Evolutionary conservation across 2,329 filamentous ascomycete genomes (phyloP), one percentile per base, ranked within the genome.

Genomic region (Eutypella sp.): DNA sequence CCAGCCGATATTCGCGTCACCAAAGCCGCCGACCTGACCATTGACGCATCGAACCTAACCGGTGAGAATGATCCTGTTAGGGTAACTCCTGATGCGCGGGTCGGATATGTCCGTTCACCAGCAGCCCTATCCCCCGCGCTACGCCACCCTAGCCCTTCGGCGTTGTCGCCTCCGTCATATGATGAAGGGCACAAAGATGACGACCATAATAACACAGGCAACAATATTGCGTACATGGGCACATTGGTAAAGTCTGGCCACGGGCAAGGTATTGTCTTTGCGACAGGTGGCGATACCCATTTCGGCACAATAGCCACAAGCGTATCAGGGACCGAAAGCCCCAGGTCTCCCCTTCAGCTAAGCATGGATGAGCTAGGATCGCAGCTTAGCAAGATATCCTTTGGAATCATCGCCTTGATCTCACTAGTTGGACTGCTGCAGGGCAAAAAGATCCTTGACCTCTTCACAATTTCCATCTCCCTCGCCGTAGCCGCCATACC

Each of bases 301-400:
- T 97, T 99, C 67, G 93, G 93, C 36, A 92, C 89, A 41, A 99
- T 99, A 57, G 95, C 92, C 18, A 87, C 91, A 15, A 96, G 91
- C 44, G 79, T 99, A 22, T 90, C 92, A 41, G 89, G 93, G 50
- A 99, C 96, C 23, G 93, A 97, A 66, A 96, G 90, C 59, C 93
- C 93, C 0, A 80, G 93, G 37, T 99, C 93, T 3, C 93, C 93
- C 8, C 74, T 99, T 24, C 93, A 99, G 64, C 70, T 96, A 8
- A 95, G 90, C 16, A 99, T 99, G 95, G 93, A 99, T 65, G 83
- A 89, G n/a, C 80, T 99, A 2, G 93, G 93, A 24, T 91, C 95
- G 45, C 92, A 99, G 62, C 75, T 99, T 46, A 97, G 91, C 71
- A 96, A 96, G 67, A 89, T 95, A 62, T 99, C 93, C 0, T 97